Evolutionary conservation across 108 stramenopile species (phyloP).

Genomic region (Hondaea fermentalgiana): DNA sequence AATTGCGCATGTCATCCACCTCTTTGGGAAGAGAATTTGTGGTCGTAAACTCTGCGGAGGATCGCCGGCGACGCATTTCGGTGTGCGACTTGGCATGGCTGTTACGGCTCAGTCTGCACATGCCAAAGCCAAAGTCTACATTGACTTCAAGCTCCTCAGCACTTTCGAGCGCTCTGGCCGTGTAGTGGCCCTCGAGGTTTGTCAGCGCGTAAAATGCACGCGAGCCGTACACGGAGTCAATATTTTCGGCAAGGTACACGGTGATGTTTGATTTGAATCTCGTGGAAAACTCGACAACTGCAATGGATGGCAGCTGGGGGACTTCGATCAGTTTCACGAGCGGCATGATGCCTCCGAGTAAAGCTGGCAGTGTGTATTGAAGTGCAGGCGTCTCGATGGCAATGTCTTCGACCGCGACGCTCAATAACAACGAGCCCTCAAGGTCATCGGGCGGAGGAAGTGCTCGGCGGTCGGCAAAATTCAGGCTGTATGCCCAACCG

Average conservation of each 20-base stretch:
- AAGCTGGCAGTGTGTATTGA: background rate
- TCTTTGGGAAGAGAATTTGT: background rate
- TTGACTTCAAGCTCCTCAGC: background rate
- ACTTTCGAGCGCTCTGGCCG: background rate
- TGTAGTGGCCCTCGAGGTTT: background rate
- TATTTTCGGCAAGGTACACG: background rate
- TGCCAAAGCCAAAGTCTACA: background rate
- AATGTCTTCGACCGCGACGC: background rate
- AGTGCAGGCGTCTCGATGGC: background rate
- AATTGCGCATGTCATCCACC: background rate
- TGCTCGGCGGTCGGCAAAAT: background rate
- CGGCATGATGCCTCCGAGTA: background rate
- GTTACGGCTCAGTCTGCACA: background rate
- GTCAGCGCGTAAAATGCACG: background rate
- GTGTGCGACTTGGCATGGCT: too few relatives aligned
- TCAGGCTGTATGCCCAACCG: background rate
- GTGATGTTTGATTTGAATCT: background rate
- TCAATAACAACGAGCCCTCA: background rate
- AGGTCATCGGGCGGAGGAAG: background rate
- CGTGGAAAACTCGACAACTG: background rate
- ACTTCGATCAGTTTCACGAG: background rate
- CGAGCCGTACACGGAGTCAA: background rate
- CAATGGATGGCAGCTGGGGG: background rate
- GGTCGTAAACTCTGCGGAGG: background rate
- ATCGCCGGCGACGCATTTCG: background rate